phyloP scores from a whole-genome alignment of 2,329 filamentous ascomycete species.

The Nannizziopsis barbatae region DNA sequence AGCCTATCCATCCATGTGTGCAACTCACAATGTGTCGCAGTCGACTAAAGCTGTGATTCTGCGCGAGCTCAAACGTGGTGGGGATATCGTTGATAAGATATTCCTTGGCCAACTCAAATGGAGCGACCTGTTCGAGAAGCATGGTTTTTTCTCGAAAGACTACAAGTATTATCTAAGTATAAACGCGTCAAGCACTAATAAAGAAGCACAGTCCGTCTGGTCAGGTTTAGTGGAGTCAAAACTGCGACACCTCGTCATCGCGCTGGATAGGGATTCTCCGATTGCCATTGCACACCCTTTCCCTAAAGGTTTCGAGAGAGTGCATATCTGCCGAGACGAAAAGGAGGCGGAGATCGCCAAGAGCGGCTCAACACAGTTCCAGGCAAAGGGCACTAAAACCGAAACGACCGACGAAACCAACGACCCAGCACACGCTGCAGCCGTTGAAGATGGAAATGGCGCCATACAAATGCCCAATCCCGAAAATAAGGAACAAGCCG shows the following conservation, averaged over 20 bases:
- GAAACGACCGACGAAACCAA: slow-evolving; percentile 43
- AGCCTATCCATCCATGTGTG: slow-evolving; percentile 94
- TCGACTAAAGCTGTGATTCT: slow-evolving; percentile 80
- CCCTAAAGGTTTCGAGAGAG: slow-evolving; percentile 81
- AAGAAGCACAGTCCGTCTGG: slow-evolving; percentile 78
- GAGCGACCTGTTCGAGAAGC: slow-evolving; percentile 79
- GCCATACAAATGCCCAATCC: slow-evolving; percentile 31
- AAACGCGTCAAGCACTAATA: slow-evolving; percentile 67
- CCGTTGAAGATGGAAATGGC: slow-evolving; percentile 34
- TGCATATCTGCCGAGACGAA: slow-evolving; percentile 56
- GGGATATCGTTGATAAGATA: slow-evolving; percentile 67
- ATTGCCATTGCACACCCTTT: slow-evolving; percentile 81
- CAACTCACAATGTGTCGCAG: slow-evolving; percentile 82
- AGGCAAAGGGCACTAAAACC: slow-evolving; percentile 43
- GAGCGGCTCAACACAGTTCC: slow-evolving; percentile 50
- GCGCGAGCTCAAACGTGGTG: slow-evolving; percentile 66
- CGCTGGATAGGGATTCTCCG: slow-evolving; percentile 66
- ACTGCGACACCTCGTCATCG: slow-evolving; percentile 70
- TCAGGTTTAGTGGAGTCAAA: slow-evolving; percentile 90
- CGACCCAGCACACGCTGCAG: slow-evolving; percentile 40
- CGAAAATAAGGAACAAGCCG: slow-evolving; percentile 29
- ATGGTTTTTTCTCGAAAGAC: slow-evolving; percentile 83
- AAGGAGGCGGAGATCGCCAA: slow-evolving; percentile 52
- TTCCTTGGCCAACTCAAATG: slow-evolving; percentile 65
- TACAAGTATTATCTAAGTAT: slow-evolving; percentile 96